Conservation (phyloP, 2,329 filamentous ascomycete species). For the Dactylonectria macrodidyma region DNA sequence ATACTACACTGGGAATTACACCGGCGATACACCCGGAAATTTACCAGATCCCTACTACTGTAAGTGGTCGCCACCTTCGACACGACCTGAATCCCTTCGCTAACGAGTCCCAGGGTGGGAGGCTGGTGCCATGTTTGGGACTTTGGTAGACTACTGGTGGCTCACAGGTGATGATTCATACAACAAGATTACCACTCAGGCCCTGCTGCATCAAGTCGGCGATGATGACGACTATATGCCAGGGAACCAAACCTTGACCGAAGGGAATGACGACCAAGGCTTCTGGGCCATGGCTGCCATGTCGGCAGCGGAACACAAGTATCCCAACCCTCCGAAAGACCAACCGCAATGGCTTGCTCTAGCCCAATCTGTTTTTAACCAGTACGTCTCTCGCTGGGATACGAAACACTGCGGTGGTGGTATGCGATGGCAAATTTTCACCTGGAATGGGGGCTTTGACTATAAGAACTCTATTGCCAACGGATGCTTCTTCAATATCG, state of each 20-base stretch:
- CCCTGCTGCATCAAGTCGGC: conserved; percentile 73
- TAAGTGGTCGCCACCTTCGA: conserved; percentile 52
- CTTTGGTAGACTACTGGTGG: conserved; percentile 80
- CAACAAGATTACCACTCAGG: conserved; percentile 72
- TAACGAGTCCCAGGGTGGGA: conserved; percentile 72
- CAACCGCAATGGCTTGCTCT: conserved; percentile 81
- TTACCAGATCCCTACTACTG: conserved; percentile 76
- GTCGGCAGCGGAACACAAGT: conserved; percentile 82
- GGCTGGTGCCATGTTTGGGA: conserved; percentile 79
- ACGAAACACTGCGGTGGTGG: conserved; percentile 76
- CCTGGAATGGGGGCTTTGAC: conserved; percentile 79
- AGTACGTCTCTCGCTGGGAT: conserved; percentile 81
- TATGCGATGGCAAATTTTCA: conserved; percentile 88
- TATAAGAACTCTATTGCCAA: conserved; percentile 80
- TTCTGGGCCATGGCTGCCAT: conserved; percentile 91
- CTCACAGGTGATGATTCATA: conserved; percentile 78
- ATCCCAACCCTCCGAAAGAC: conserved; percentile 75
- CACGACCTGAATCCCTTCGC: conserved; percentile 30
- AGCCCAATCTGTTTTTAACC: conserved; percentile 85
- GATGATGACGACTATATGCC: conserved; percentile 76
- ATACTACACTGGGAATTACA: conserved; percentile 71
- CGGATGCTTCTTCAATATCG: conserved; percentile 79
- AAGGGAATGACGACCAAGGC: conserved; percentile 83
- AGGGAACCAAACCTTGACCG: conserved; percentile 71
- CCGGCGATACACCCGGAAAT: conserved; percentile 71